These are phyloP conservation scores for Colletotrichum theobromicola DNA, from an alignment of 2,329 filamentous ascomycete genomes.

Conservation along the genomic window DNA sequence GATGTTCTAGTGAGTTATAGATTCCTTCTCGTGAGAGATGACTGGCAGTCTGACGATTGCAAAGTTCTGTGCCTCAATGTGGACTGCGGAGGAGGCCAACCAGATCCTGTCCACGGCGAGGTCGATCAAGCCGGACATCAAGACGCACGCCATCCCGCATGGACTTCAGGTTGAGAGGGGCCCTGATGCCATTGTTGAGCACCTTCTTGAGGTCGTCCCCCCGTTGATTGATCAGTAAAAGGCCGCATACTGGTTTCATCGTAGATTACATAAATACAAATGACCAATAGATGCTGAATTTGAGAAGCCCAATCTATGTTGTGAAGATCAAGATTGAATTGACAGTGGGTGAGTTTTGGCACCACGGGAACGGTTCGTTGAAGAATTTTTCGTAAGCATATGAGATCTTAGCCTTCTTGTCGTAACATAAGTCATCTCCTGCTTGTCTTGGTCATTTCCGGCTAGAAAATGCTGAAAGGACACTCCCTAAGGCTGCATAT, in stretches of 20 bases:
- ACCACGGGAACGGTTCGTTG: background rate
- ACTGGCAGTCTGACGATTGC: background rate
- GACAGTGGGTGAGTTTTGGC: accelerated
- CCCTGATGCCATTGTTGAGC: conserved; percentile 60
- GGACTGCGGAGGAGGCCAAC: conserved; percentile 50
- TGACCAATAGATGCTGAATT: accelerated
- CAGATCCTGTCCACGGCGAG: conserved; percentile 50
- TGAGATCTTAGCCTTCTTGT: background rate
- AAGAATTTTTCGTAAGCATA: background rate
- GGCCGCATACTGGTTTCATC: accelerated
- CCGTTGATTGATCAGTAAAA: conserved; percentile 22
- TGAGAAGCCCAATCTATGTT: accelerated
- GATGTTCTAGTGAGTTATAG: conserved; percentile 30
- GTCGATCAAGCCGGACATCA: conserved; percentile 48
- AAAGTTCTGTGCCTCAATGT: conserved; percentile 66
- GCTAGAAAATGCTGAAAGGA: too few relatives aligned
- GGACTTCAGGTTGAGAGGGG: conserved; percentile 58
- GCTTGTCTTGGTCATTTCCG: too few relatives aligned
- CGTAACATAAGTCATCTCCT: too few relatives aligned
- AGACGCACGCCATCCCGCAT: conserved; percentile 57
- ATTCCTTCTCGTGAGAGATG: background rate
- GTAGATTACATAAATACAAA: background rate
- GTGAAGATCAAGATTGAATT: background rate
- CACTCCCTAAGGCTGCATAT: too few relatives aligned
- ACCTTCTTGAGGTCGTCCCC: conserved; percentile 48